Evolutionary conservation across 2,329 filamentous ascomycete species (phyloP), one percentile per base, ranked within the genome.

Genomic region (Myrmaecium sp.): DNA sequence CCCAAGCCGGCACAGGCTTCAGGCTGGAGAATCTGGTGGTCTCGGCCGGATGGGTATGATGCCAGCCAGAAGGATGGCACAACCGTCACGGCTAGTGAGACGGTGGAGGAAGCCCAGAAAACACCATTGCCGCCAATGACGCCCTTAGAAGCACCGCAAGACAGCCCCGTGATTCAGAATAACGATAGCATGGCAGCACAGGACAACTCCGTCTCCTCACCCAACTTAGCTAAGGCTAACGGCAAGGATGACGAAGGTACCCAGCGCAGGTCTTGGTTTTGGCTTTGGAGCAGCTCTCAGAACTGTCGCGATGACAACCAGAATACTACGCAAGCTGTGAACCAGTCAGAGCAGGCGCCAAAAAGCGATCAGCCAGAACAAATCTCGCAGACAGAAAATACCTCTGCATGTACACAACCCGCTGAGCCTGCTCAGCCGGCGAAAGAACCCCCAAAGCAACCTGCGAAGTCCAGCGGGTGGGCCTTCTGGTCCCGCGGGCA

Each of bases 401-500:
- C 18, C 12, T 6, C 12, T 11, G 5, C 16, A 17, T 14, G 17
- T 21, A 8, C 22, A 8, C 13, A 22, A 9, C 6, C 25, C 2
- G 14, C 28, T 16, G 23, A 29, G 4, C 17, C 27, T 19, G 7
- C 22, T 23, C 9, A 26, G n/a, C 15, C 16, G 3, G 19, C 27
- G 47, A 16, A 17, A 34, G 29, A 20, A 35, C 27, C 25, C 49
- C 54, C 17, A 42, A 50, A 17, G 33, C 47, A 2, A 5, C 55
- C 64, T 34, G 41, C 49, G 41, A 62, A 37, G 39, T 54, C 34
- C 47, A 76, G 77, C 1, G 78, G 74, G 0, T 86, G 79, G 79
- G 78, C 74, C 0, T 84, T 86, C 37, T 86, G 78, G 78, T 81
- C 74, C 9, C 67, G 63, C 23, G 70, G 74, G 3, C 51, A 50